Percentiles rank a stretch among this genome's conserved stretches.
phyloP scores from a whole-genome alignment of 2,329 filamentous ascomycete species.

The Didymella keratinophila region DNA sequence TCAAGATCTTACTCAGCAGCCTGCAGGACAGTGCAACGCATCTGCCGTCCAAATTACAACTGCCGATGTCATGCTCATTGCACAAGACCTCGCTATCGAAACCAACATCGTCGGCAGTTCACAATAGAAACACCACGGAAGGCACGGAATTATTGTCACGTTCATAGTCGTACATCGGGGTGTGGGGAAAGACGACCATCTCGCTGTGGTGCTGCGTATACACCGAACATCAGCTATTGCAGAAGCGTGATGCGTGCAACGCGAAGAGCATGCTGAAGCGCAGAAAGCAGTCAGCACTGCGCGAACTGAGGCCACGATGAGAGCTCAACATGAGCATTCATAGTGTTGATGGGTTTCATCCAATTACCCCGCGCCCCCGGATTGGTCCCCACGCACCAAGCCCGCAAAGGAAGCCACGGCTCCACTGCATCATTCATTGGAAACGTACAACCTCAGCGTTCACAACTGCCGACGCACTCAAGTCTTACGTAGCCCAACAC shows the following conservation, averaged over 20 bases:
- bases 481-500: slow-evolving; percentile 4
- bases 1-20: slow-evolving; percentile 5
- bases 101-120: slow-evolving; percentile 15
- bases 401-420: neutral
- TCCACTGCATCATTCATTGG: slow-evolving; percentile 6
- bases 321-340: neutral
- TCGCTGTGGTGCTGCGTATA: neutral
- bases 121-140: slow-evolving; percentile 7
- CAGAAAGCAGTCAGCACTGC: neutral
- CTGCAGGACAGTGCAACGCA: slow-evolving; percentile 2
- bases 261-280: no score
- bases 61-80: slow-evolving; percentile 12
- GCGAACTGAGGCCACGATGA: neutral
- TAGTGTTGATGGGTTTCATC: slow-evolving; percentile 8
- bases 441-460: slow-evolving; percentile 3
- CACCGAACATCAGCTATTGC: neutral
- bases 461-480: slow-evolving; percentile 21
- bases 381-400: neutral
- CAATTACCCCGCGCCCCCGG: slow-evolving; percentile 10
- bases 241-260: neutral
- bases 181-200: neutral
- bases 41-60: slow-evolving; percentile 20
- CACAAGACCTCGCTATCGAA: slow-evolving; percentile 8
- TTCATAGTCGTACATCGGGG: neutral
- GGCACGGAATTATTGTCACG: neutral